Conservation (phyloP, 2,329 filamentous ascomycete genomes). For the Arthroderma sp. region DNA sequence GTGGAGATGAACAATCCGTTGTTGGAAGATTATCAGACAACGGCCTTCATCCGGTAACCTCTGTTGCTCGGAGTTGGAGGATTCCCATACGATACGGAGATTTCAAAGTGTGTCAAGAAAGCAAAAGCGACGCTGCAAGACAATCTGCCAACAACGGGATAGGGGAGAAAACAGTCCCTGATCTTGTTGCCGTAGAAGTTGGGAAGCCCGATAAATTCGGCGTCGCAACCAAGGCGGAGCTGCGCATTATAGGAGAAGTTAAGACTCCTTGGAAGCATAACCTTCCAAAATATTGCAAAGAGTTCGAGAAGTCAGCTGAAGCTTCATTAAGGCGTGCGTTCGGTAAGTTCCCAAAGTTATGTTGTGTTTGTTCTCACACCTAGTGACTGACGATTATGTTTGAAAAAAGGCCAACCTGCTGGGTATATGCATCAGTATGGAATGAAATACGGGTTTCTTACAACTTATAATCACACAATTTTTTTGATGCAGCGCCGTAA, state of each 20-base stretch:
- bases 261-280: conserved; percentile 9
- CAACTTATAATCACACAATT: conserved; percentile 4
- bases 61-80: conserved; percentile 2
- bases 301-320: neutral
- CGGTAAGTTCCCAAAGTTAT: neutral
- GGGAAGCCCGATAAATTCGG: neutral
- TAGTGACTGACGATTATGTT: neutral
- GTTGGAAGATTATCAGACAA: conserved; percentile 7
- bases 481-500: conserved; percentile 2
- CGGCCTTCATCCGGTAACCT: conserved; percentile 3
- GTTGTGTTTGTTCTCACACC: neutral
- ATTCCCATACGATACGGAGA: conserved; percentile 6
- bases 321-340: neutral
- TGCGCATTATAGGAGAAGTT: conserved; percentile 8
- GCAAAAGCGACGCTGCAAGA: neutral
- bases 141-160: neutral
- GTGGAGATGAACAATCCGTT: conserved; percentile 8
- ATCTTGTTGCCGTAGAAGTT: conserved; percentile 4
- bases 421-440: conserved; percentile 4
- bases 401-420: conserved; percentile 3
- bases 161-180: neutral
- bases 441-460: conserved; percentile 6
- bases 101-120: conserved; percentile 5
- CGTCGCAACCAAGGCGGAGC: neutral
- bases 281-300: neutral